A percentile compares a stretch with the other conserved stretches of the same genome.
Evolutionary conservation across 2,329 filamentous ascomycete species (phyloP).

Genomic region (Ceratocystiopsis sp.): DNA sequence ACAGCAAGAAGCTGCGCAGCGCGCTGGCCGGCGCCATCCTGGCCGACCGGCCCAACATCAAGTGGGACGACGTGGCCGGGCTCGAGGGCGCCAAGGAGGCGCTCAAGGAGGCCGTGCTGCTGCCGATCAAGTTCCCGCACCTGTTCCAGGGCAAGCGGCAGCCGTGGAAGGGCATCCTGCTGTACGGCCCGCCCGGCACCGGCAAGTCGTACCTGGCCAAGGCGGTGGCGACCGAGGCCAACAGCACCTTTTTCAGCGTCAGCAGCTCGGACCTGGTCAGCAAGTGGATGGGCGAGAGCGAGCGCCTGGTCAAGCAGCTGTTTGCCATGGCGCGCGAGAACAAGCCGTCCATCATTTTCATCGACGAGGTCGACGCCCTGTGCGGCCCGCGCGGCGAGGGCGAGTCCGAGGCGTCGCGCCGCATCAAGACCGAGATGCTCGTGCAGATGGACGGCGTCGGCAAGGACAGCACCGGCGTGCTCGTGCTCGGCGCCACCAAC

Average conservation of each 20-base stretch:
- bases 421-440: constrained; percentile 96
- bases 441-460: constrained; percentile 99
- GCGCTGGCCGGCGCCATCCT: constrained; percentile 85
- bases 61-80: constrained; percentile 96
- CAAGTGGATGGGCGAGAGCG: constrained; percentile 99
- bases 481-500: constrained; percentile 92
- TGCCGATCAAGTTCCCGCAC: constrained; percentile 97
- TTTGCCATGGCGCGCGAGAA: constrained; percentile 98
- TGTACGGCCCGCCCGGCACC: constrained; percentile 91
- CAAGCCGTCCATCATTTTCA: constrained; percentile 69
- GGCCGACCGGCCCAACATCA: constrained; percentile 87
- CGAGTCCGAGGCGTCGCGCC: constrained; percentile 89
- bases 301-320: constrained; percentile 91
- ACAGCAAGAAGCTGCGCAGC: constrained; percentile 86
- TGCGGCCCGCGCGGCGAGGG: constrained; percentile 87
- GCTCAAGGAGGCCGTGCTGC: constrained; percentile 88
- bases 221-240: constrained; percentile 92
- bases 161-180: constrained; percentile 93
- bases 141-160: constrained; percentile 91
- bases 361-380: constrained; percentile 54
- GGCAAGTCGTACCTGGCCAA: constrained; percentile 97
- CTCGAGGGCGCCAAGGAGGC: constrained; percentile 91
- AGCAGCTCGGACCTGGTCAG: constrained; percentile 93
- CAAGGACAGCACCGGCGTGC: constrained; percentile 80
- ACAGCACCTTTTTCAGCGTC: constrained; percentile 98